Percentiles rank a stretch among this genome's conserved stretches.
Evolutionary conservation across 257 asterid species (phyloP).

Genomic region (Plectranthus barbatus): DNA sequence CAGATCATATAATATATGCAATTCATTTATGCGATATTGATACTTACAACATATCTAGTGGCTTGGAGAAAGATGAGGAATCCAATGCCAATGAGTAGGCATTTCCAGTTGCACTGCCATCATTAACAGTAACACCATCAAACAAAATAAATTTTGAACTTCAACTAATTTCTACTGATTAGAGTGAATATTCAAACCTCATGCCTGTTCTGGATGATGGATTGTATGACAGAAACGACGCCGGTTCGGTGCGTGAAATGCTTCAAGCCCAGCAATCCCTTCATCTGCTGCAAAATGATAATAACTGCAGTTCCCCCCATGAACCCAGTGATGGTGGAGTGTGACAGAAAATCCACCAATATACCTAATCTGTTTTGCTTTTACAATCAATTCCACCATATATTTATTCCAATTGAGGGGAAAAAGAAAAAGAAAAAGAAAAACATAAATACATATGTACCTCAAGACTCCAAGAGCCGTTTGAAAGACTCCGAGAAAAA

Average conservation of each 20-base stretch:
- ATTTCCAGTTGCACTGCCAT: slow-evolving; percentile 57
- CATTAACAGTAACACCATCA: too few relatives aligned
- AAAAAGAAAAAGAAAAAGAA: too few relatives aligned
- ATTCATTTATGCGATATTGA: too few relatives aligned
- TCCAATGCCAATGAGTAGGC: slow-evolving; percentile 36
- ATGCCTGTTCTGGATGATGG: slow-evolving; percentile 28
- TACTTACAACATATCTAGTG: slow-evolving; percentile 55
- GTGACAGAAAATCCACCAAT: slow-evolving; percentile 75
- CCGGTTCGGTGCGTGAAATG: slow-evolving; percentile 66
- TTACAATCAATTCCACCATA: not conserved
- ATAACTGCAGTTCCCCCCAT: slow-evolving; percentile 86
- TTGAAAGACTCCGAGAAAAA: slow-evolving; percentile 53
- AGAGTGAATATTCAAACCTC: slow-evolving; percentile 37
- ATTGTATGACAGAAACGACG: slow-evolving; percentile 31
- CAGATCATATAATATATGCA: too few relatives aligned
- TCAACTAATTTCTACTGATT: too few relatives aligned
- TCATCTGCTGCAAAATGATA: slow-evolving; percentile 68
- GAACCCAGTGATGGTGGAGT: slow-evolving; percentile 78
- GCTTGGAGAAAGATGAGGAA: slow-evolving; percentile 65
- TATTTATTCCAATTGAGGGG: too few relatives aligned
- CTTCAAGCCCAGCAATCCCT: slow-evolving; percentile 60
- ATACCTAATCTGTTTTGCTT: slow-evolving; percentile 42
- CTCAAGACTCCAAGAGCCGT: slow-evolving; percentile 44
- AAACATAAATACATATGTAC: not conserved
- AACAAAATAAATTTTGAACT: too few relatives aligned